phyloP scores from a whole-genome alignment of 495 filamentous ascomycete species.

The Viridothelium virens region DNA sequence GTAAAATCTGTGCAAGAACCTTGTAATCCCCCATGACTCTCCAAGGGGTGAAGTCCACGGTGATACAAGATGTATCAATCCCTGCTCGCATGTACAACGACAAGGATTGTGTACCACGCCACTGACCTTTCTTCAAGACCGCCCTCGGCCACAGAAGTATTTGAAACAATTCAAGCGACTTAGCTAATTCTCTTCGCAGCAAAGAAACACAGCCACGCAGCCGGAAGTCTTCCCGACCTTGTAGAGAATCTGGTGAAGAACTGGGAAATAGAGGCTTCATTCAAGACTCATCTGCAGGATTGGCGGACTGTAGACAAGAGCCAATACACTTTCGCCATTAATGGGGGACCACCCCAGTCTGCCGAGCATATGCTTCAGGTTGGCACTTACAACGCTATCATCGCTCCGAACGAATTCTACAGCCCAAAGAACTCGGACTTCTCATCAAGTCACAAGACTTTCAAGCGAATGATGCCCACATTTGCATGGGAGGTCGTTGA shows the following conservation, averaged over 20 bases:
- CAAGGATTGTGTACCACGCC: neutral
- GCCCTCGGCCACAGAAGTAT: neutral
- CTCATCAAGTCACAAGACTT: slow-evolving; percentile 54
- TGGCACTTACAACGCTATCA: slow-evolving; percentile 62
- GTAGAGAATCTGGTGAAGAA: slow-evolving; percentile 66
- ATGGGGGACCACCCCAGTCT: slow-evolving; percentile 46
- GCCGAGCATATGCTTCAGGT: slow-evolving; percentile 59
- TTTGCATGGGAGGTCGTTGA: slow-evolving; percentile 65
- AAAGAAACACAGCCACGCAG: slow-evolving; percentile 46
- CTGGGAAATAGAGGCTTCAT: slow-evolving; percentile 63
- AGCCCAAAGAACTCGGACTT: slow-evolving; percentile 51
- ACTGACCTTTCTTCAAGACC: neutral
- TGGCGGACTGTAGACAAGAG: slow-evolving; percentile 54
- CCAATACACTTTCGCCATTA: slow-evolving; percentile 54
- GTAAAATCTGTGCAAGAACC: neutral
- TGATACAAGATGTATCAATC: neutral
- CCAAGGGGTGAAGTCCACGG: neutral
- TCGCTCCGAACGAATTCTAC: slow-evolving; percentile 54
- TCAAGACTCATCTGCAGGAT: slow-evolving; percentile 52
- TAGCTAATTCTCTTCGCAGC: slow-evolving; percentile 32
- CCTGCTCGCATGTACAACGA: neutral
- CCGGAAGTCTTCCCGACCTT: slow-evolving; percentile 48
- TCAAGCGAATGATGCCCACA: slow-evolving; percentile 62
- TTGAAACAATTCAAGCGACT: neutral
- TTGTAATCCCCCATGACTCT: neutral